A percentile compares a stretch with the other conserved stretches of the same genome.
phyloP scores from a whole-genome alignment of 768 basidiomycete species.

The Omphalotus guepiniiformis region DNA sequence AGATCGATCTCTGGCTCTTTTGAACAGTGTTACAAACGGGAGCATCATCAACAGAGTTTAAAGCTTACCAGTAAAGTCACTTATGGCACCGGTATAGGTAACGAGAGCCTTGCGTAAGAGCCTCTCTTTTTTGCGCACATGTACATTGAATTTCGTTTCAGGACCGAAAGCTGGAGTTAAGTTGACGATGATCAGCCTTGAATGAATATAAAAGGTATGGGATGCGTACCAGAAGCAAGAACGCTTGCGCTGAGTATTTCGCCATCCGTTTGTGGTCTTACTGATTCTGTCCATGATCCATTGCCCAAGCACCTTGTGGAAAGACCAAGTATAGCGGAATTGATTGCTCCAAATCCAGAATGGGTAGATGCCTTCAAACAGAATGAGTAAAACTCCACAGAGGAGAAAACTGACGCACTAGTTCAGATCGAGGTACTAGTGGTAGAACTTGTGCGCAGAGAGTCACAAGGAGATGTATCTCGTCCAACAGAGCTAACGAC shows the following conservation, averaged over 20 bases:
- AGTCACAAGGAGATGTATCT: conserved; percentile 74
- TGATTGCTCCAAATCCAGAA: conserved; percentile 82
- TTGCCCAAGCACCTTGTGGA: conserved; percentile 67
- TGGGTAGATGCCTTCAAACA: conserved; percentile 47
- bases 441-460: conserved; percentile 68
- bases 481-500: conserved; percentile 65
- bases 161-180: conserved; percentile 41
- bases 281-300: conserved; percentile 50
- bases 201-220: conserved; percentile 3
- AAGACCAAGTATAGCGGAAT: conserved; percentile 71
- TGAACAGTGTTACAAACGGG: background rate
- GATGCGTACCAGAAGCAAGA: conserved; percentile 48
- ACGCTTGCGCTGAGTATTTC: conserved; percentile 55
- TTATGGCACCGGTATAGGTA: conserved; percentile 65
- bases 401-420: conserved; percentile 46
- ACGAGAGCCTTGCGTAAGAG: conserved; percentile 59
- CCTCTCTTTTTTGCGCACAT: conserved; percentile 50
- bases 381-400: conserved; percentile 5
- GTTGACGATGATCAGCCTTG: background rate
- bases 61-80: conserved; percentile 61
- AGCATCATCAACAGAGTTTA: background rate
- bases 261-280: conserved; percentile 61
- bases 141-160: conserved; percentile 55
- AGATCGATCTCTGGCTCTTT: conserved; percentile 71
- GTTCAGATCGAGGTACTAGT: conserved; percentile 67